Evolutionary conservation across 2,329 filamentous ascomycete species (phyloP).

Genomic region (Pezicula rhizophila): DNA sequence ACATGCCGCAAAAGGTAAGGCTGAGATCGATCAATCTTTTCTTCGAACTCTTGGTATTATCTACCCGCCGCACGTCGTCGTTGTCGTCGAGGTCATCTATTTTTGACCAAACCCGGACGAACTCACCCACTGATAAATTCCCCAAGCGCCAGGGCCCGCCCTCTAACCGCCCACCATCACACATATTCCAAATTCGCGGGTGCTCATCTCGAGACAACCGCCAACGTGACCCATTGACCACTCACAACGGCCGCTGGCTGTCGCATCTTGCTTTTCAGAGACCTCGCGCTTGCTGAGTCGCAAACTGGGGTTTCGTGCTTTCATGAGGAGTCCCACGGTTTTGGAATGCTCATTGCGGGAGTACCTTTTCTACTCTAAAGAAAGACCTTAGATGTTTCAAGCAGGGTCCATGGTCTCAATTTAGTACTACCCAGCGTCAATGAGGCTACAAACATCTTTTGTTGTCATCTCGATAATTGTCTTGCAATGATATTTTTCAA

Average conservation of each 20-base stretch:
- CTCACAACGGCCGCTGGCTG: slow-evolving; percentile 1
- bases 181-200: slow-evolving; percentile 1
- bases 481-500: background rate
- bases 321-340: background rate
- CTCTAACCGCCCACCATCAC: slow-evolving; percentile 10
- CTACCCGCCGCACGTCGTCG: too few relatives aligned
- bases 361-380: background rate
- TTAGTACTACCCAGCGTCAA: slow-evolving; percentile 19
- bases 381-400: too few relatives aligned
- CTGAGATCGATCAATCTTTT: slow-evolving; percentile 3
- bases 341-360: slow-evolving; percentile 2
- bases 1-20: background rate
- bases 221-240: slow-evolving; percentile 4
- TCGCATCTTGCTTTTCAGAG: slow-evolving; percentile 3
- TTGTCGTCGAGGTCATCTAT: slow-evolving; percentile 3
- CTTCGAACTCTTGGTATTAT: too few relatives aligned
- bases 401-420: slow-evolving; percentile 11
- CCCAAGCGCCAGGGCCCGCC: slow-evolving; percentile 9
- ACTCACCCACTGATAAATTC: too few relatives aligned
- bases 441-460: slow-evolving; percentile 20
- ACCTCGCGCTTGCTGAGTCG: slow-evolving; percentile 12
- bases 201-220: slow-evolving; percentile 6
- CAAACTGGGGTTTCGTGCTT: slow-evolving; percentile 2
- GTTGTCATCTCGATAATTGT: slow-evolving; percentile 7
- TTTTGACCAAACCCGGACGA: slow-evolving; percentile 1